Conservation (phyloP, 2,329 filamentous ascomycete genomes). For the Fusarium bulbicola region DNA sequence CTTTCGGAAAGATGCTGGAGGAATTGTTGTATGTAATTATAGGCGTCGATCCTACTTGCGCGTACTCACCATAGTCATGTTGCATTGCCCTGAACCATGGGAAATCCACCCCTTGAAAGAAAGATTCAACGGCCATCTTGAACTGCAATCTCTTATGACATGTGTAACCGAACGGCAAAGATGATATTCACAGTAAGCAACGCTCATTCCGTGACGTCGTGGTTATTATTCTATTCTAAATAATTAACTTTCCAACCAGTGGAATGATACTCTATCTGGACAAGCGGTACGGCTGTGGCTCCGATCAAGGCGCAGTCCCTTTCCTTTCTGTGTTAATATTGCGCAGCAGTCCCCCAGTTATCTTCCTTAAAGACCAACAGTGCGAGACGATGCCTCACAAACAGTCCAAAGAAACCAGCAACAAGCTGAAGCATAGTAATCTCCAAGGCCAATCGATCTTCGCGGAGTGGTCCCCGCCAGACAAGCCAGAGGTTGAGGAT, state of each 20-base stretch:
- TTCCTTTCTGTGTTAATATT: conserved; percentile 24
- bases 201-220: not conserved
- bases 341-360: conserved; percentile 67
- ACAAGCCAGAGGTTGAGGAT: conserved; percentile 96
- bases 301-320: not conserved
- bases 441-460: conserved; percentile 83
- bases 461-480: conserved; percentile 90
- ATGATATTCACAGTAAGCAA: not conserved
- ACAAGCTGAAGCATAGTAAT: conserved; percentile 80
- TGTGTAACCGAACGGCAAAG: not conserved
- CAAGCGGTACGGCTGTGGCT: not conserved
- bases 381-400: conserved; percentile 86
- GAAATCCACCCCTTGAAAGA: conserved; percentile 23
- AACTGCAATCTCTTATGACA: not conserved
- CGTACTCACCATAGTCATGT: conserved; percentile 23
- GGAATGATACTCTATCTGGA: not conserved
- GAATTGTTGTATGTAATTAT: conserved; percentile 40
- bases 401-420: conserved; percentile 82
- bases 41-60: conserved; percentile 22
- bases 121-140: not conserved
- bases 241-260: not conserved
- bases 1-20: not conserved
- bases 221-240: conserved; percentile 30
- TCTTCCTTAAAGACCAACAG: conserved; percentile 90
- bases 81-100: conserved; percentile 26